phyloP scores from a whole-genome alignment of 768 basidiomycete genomes.

The Hypholoma fasciculare region DNA sequence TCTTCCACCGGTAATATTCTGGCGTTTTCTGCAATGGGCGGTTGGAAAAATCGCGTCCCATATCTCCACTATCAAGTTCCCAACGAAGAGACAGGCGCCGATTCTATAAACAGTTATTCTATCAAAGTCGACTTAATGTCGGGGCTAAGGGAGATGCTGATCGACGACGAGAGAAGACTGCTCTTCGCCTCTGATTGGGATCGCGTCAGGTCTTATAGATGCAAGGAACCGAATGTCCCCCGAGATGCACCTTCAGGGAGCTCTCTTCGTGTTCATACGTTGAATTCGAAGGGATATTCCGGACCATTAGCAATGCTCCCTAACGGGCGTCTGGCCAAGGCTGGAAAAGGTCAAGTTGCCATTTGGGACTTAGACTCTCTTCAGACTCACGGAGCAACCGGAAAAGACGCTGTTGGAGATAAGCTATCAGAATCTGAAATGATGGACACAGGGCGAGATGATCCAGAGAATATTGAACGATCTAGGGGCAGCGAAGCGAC shows the following conservation, averaged over 20 bases:
- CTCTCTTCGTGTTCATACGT: conserved; percentile 27
- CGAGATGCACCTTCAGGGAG: not conserved
- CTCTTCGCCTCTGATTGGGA: conserved; percentile 34
- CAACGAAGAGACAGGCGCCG: conserved; percentile 9
- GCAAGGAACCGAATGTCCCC: conserved; percentile 13
- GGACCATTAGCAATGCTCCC: conserved; percentile 27
- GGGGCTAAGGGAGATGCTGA: not conserved
- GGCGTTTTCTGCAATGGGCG: conserved; percentile 22
- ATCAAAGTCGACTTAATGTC: conserved; percentile 22
- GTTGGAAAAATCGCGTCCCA: conserved; percentile 35
- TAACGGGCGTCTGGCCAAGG: conserved; percentile 27
- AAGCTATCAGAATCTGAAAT: conserved; percentile 8
- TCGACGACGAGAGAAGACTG: conserved; percentile 35
- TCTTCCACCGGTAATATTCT: conserved; percentile 25
- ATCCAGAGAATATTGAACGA: conserved; percentile 27
- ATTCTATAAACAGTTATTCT: conserved; percentile 4
- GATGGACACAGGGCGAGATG: conserved; percentile 18
- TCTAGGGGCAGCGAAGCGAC: conserved; percentile 23
- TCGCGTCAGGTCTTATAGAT: conserved; percentile 38
- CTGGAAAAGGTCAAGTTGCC: conserved; percentile 30
- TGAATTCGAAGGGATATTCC: conserved; percentile 18
- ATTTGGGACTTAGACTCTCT: conserved; percentile 37
- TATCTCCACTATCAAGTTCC: conserved; percentile 25
- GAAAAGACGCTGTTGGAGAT: conserved; percentile 20
- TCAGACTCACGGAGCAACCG: conserved; percentile 27